These are phyloP conservation scores for Cryptococcus sp. DNA, from an alignment of 1,284 basidiomycete species.

Conservation along the genomic window DNA sequence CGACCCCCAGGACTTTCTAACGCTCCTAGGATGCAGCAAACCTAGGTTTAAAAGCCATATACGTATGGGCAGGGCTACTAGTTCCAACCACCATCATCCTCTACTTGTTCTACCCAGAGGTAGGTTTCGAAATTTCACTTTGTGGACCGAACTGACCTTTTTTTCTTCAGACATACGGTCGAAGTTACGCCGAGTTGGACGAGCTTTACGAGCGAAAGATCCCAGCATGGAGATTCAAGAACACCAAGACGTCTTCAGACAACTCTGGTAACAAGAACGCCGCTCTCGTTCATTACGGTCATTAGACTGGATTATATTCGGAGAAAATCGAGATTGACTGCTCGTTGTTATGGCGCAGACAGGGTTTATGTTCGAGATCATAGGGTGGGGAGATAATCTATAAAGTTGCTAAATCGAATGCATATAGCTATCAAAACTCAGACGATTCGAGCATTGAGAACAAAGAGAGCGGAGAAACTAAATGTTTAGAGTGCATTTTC, in stretches of 20 bases:
- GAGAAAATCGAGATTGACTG: too few relatives aligned
- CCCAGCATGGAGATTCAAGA: constrained; percentile 40
- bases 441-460: too few relatives aligned
- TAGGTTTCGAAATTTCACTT: neutral
- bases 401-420: too few relatives aligned
- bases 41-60: constrained; percentile 21
- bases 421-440: too few relatives aligned
- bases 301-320: too few relatives aligned
- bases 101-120: constrained; percentile 22
- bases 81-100: constrained; percentile 16
- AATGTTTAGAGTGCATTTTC: too few relatives aligned
- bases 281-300: neutral
- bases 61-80: constrained; percentile 19
- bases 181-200: constrained; percentile 38
- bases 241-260: constrained; percentile 25
- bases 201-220: constrained; percentile 41
- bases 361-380: too few relatives aligned
- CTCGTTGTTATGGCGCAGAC: too few relatives aligned
- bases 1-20: too few relatives aligned
- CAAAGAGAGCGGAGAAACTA: too few relatives aligned
- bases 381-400: too few relatives aligned
- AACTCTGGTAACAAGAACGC: constrained; percentile 8
- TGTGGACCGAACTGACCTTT: neutral
- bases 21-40: constrained; percentile 11
- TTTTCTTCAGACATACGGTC: constrained; percentile 10